Evolutionary conservation across 345 rosid species (phyloP).

Genomic region (Jatropha curcas): DNA sequence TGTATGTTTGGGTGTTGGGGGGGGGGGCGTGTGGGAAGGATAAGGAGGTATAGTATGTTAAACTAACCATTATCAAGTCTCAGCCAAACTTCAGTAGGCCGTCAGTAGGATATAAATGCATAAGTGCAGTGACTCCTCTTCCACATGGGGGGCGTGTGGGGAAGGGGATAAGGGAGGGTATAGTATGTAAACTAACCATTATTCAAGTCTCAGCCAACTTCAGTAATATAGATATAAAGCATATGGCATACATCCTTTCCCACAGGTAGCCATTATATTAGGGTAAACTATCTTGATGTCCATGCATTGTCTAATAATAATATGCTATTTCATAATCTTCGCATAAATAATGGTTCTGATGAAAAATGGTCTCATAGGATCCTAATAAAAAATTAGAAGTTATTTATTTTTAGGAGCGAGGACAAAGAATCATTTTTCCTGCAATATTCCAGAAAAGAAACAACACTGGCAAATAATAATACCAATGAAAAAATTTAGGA

Average conservation of each 20-base stretch:
- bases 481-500: neutral
- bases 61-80: too few species aligned
- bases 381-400: neutral
- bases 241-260: neutral
- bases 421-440: neutral
- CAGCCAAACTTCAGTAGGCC: too few species aligned
- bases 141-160: too few species aligned
- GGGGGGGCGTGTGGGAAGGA: too few species aligned
- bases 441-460: neutral
- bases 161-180: too few species aligned
- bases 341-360: neutral
- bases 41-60: too few species aligned
- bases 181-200: neutral
- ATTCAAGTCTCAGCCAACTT: neutral
- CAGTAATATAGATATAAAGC: neutral
- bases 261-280: neutral
- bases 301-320: neutral
- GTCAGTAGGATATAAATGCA: too few species aligned
- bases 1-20: too few species aligned
- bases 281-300: neutral
- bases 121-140: too few species aligned
- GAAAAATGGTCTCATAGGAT: neutral
- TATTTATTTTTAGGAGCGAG: neutral
- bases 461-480: neutral
- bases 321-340: neutral